A percentile compares a stretch with the other conserved stretches of the same genome.
Evolutionary conservation across 2,329 filamentous ascomycete species (phyloP).

Genomic region (Hymenoscyphus repandus): DNA sequence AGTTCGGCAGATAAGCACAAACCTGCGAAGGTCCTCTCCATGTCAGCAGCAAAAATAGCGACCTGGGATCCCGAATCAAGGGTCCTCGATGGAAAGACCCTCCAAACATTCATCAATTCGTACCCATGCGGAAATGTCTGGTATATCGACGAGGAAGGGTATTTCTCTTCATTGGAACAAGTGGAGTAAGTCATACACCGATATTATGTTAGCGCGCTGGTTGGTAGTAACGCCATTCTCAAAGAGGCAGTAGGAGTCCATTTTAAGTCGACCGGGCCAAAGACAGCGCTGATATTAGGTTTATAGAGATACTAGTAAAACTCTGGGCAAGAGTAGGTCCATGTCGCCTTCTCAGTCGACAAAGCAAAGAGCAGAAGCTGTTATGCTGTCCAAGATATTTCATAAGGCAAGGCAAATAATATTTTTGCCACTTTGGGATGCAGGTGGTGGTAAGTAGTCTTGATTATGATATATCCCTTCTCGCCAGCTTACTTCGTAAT

Average conservation of each 20-base stretch:
- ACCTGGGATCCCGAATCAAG: slow-evolving; percentile 17
- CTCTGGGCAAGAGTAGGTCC: slow-evolving; percentile 3
- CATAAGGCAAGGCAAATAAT: slow-evolving; percentile 27
- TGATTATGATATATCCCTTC: background rate
- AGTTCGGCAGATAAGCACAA: slow-evolving; percentile 19
- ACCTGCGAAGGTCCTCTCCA: slow-evolving; percentile 23
- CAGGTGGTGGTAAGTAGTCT: slow-evolving; percentile 18
- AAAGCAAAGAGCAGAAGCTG: slow-evolving; percentile 23
- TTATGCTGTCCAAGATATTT: slow-evolving; percentile 25
- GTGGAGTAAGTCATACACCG: slow-evolving; percentile 2
- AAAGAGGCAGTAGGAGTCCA: background rate
- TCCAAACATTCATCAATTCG: slow-evolving; percentile 22
- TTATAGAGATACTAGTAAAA: slow-evolving; percentile 8
- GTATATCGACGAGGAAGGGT: slow-evolving; percentile 28
- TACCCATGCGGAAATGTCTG: slow-evolving; percentile 30
- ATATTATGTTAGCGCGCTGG: background rate
- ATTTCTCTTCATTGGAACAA: slow-evolving; percentile 28
- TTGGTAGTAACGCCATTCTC: background rate
- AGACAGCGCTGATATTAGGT: no score
- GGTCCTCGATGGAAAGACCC: slow-evolving; percentile 21
- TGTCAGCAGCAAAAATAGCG: slow-evolving; percentile 19
- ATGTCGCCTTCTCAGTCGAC: slow-evolving; percentile 9
- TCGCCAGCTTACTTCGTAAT: slow-evolving; percentile 18
- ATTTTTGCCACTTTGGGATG: slow-evolving; percentile 30
- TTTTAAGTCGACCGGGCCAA: no score